Conservation (phyloP, 441 rosid species). For the Breynia disticha region DNA sequence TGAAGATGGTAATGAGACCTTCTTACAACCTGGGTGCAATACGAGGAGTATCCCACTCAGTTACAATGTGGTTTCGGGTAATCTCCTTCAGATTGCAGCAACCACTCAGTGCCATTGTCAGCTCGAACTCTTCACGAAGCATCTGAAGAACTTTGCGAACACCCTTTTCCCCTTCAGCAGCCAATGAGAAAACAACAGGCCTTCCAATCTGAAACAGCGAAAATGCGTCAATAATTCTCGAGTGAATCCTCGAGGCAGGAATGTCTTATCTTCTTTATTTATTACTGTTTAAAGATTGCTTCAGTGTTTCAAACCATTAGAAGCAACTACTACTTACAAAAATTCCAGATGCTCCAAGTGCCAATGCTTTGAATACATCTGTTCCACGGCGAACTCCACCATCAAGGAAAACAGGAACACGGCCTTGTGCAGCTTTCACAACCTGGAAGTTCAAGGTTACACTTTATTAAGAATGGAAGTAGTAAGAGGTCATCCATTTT, state of each 20-base stretch:
- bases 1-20: not conserved
- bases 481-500: no score
- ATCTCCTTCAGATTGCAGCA: constrained; percentile 79
- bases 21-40: constrained; percentile 40
- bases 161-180: constrained; percentile 79
- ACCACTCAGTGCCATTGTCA: constrained; percentile 88
- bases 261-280: no score
- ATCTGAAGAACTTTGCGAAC: constrained; percentile 70
- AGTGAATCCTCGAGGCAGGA: no score
- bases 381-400: constrained; percentile 98
- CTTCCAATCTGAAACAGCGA: constrained; percentile 64
- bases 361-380: constrained; percentile 93
- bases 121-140: constrained; percentile 77
- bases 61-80: constrained; percentile 48
- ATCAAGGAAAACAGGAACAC: constrained; percentile 77
- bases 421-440: constrained; percentile 78
- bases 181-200: constrained; percentile 74
- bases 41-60: constrained; percentile 66
- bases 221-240: no score
- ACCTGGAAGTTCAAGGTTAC: constrained; percentile 30
- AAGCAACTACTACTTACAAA: constrained; percentile 48
- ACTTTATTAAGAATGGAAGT: no score
- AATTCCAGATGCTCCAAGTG: constrained; percentile 90
- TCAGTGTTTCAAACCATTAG: not conserved
- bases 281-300: not conserved